Evolutionary conservation across 306 rosid genomes (phyloP).

Genomic region (Sechiopsis laciniata): DNA sequence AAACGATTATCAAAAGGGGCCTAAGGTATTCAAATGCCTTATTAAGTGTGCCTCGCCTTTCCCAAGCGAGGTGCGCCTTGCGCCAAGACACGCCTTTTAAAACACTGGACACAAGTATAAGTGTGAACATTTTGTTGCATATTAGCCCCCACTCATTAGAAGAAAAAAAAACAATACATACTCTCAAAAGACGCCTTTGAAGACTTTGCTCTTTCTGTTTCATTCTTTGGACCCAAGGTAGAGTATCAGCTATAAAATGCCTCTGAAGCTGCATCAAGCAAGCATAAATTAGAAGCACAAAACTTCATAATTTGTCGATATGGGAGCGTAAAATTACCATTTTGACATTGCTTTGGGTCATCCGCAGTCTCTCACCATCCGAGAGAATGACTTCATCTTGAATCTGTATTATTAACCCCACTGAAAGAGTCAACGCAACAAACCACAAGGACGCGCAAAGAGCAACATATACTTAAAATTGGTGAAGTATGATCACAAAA

Average conservation of each 20-base stretch:
- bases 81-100: no score
- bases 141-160: neutral
- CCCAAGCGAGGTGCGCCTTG: no score
- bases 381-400: constrained; percentile 96
- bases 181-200: constrained; percentile 83
- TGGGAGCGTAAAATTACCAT: constrained; percentile 41
- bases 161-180: constrained; percentile 26
- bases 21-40: no score
- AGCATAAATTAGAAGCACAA: neutral
- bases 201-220: constrained; percentile 89
- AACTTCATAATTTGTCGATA: neutral
- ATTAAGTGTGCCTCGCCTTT: no score
- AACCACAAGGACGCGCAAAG: neutral
- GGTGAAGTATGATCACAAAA: neutral
- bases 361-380: constrained; percentile 78
- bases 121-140: constrained; percentile 1
- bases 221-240: constrained; percentile 79
- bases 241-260: constrained; percentile 90
- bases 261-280: constrained; percentile 69
- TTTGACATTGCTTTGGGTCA: constrained; percentile 94
- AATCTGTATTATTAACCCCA: constrained; percentile 44
- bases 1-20: no score
- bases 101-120: neutral
- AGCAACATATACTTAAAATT: neutral
- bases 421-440: neutral